Evolutionary conservation across 768 basidiomycete species (phyloP).

Genomic region (Lyophyllum decastes): DNA sequence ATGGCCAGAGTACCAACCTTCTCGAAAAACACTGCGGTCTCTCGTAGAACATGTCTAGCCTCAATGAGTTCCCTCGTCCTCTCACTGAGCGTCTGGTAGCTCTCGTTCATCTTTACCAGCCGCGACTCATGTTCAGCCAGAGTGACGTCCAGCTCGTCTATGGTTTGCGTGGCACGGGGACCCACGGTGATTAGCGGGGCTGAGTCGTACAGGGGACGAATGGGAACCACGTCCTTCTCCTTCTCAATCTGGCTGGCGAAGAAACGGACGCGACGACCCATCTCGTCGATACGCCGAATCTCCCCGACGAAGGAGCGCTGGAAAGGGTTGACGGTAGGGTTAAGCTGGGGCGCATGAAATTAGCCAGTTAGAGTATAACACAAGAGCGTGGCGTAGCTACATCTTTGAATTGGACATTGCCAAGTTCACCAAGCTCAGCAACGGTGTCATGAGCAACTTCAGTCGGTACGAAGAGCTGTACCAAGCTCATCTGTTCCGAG

Average conservation of each 20-base stretch:
- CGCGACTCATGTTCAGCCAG: constrained; percentile 85
- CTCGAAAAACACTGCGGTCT: constrained; percentile 96
- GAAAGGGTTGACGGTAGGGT: constrained; percentile 94
- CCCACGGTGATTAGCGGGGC: constrained; percentile 87
- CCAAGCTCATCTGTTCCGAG: constrained; percentile 97
- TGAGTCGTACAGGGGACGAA: constrained; percentile 86
- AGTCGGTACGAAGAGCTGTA: constrained; percentile 94
- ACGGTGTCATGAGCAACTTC: constrained; percentile 98
- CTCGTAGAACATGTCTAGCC: constrained; percentile 90
- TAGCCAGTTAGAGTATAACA: constrained; percentile 2
- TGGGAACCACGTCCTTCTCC: constrained; percentile 78
- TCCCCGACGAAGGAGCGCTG: constrained; percentile 98
- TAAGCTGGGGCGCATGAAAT: constrained; percentile 57
- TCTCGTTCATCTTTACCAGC: constrained; percentile 87
- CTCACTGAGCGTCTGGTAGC: constrained; percentile 86
- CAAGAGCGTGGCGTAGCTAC: constrained; percentile 36
- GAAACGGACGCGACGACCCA: constrained; percentile 92
- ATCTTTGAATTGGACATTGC: constrained; percentile 97
- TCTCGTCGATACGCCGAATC: constrained; percentile 93
- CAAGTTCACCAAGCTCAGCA: constrained; percentile 91
- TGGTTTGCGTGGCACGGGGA: constrained; percentile 88
- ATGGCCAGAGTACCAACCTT: constrained; percentile 47
- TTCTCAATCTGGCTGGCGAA: constrained; percentile 85
- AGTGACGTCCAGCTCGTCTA: constrained; percentile 90
- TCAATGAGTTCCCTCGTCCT: constrained; percentile 86